Evolutionary conservation across 164 flowering plant genomes (phyloP), one percentile per base, ranked within the genome.

Genomic region (Hamamelis virginiana): DNA sequence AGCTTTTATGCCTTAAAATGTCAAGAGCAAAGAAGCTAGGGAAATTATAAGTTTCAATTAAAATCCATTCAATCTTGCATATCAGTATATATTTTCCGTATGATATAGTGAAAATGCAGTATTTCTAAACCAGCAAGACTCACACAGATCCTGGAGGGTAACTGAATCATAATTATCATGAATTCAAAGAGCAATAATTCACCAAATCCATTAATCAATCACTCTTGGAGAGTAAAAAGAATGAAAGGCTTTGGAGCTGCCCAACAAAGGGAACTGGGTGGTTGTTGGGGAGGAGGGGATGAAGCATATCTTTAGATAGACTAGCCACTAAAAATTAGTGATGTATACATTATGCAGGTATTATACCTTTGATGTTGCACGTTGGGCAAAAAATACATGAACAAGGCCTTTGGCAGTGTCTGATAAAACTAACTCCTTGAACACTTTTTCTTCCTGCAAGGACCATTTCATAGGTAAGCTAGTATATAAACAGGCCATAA

Each of bases 341-440:
- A 48, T 25, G 6, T 22, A 64, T 13, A 26, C 26, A 26, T 45
- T 59, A 55, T 28, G 45, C n/a, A 60, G 10, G 14, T 46, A n/a
- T 11, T 15, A 21, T 84, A 89, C 97, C 97, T 92, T 92, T 33
- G 91, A 79, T 63, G 91, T 85, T 69, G 83, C 74, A 62, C 93
- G 89, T 58, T 88, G 93, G 33, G 91, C 82, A 77, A 93, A 87
- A 78, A 91, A 93, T 41, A 77, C 76, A 81, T 93, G 97, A 55
- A 91, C 85, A 74, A 93, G 90, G 60, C 87, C 95, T 75, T 70
- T 91, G 26, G 92, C 58, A 45, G 92, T 91, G 59, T 82, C 84
- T 62, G 87, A 71, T 11, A 78, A 18, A 3, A 92, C 86, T 41
- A 91, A 71, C 28, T 85, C 83, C 58, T 83, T 89, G 66, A 86